Conservation (phyloP, 2,329 filamentous ascomycete genomes). For the Sclerotinia trifoliorum region DNA sequence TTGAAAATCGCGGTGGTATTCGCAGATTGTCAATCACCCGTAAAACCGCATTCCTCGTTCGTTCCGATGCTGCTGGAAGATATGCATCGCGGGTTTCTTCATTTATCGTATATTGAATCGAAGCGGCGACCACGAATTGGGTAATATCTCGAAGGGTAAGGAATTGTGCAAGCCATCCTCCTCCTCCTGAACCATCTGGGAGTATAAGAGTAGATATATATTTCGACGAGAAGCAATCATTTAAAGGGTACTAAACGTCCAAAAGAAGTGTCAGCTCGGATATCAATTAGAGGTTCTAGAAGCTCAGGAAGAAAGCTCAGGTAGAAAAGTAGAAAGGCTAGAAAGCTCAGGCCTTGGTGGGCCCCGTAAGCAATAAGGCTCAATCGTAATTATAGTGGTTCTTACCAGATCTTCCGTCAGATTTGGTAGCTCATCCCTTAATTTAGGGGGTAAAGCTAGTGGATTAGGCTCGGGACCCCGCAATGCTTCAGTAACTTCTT, state of each 20-base stretch:
- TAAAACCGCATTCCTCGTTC: slow-evolving; percentile 43
- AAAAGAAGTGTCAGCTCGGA: slow-evolving; percentile 9
- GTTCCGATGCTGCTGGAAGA: slow-evolving; percentile 41
- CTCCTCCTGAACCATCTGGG: slow-evolving; percentile 34
- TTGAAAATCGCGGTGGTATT: slow-evolving; percentile 41
- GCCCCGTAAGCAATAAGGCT: slow-evolving; percentile 8
- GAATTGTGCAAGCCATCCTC: slow-evolving; percentile 43
- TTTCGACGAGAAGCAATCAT: slow-evolving; percentile 41
- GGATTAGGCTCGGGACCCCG: slow-evolving; percentile 41
- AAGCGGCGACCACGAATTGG: slow-evolving; percentile 44
- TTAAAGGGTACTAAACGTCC: slow-evolving; percentile 41
- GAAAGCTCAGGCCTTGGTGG: background rate
- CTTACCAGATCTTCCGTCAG: slow-evolving; percentile 43
- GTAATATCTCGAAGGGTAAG: slow-evolving; percentile 44
- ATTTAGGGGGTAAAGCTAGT: slow-evolving; percentile 39
- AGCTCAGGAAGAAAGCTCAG: background rate
- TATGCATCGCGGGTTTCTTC: slow-evolving; percentile 41
- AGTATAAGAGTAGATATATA: slow-evolving; percentile 42
- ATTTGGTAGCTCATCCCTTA: slow-evolving; percentile 43
- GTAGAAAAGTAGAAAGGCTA: background rate
- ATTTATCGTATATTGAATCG: slow-evolving; percentile 43
- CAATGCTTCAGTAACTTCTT: slow-evolving; percentile 42
- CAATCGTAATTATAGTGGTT: slow-evolving; percentile 1
- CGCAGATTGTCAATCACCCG: slow-evolving; percentile 41
- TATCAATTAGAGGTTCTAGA: background rate